Base-by-base conservation (phyloP, 345 rosid species). In the Eucalyptus sideroxylon region DNA sequence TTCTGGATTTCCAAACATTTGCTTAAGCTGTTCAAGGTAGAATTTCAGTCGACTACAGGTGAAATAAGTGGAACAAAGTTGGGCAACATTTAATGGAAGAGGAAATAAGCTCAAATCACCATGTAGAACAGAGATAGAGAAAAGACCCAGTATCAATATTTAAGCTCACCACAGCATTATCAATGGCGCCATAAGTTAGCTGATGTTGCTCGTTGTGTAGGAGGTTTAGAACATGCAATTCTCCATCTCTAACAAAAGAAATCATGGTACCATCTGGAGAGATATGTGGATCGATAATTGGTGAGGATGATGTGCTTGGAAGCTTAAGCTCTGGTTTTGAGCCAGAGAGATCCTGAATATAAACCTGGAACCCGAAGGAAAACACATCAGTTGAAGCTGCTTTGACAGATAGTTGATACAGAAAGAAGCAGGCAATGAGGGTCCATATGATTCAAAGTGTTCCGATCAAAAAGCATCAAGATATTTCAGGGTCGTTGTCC, bases 201-300 rank as follows among this genome's bases (percentile, higher is more conserved):
- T 96, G 99, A 91, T 82, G 94, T 87, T 91, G 88, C 90, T 96
- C 96, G 85, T 91, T 93, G 90, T 90, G 89, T 86, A 94, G 91
- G 88, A 96, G 91, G 94, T 94, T 93, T 42, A 95, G 90, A 87
- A 97, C 95, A 92, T 96, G 96, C 87, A 98, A 91, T 93, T 98
- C 99, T 9, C 91, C 89, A 82, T 97, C 97, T 93, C 91, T 93
- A 53, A 95, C 91, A 89, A 94, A 98, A 88, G 95, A 97, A 89
- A 96, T 95, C 96, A 95, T 92, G 77, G 96, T 91, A 59, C 99
- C 98, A 90, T 97, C 97, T 49, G 96, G 98, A 69, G 99, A 98
- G 81, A 96, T 92, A 94, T 94, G 97, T 31, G 99, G 97, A 94
- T 98, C 99, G 26, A 95, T 95, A 87, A 98, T 88, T 7, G 98